Evolutionary conservation across 805 yeast genomes (phyloP), one percentile per base, ranked within the genome.

Genomic region (Candida silvatica): DNA sequence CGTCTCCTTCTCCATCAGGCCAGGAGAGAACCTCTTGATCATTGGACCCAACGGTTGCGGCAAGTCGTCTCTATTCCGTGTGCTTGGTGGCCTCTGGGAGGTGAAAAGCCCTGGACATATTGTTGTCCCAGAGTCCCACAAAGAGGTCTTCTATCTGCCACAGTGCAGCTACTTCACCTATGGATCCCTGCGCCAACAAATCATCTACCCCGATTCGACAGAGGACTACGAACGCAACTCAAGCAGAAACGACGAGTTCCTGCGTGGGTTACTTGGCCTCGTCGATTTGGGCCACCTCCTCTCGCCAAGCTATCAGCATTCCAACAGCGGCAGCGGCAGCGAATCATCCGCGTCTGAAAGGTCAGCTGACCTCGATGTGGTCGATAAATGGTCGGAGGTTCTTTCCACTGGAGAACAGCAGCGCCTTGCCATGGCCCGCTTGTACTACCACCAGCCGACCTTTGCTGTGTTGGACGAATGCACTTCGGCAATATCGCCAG

Each of bases 41-140:
- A 87, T 90, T 7, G 97, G 97, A 0, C 97, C 97, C 11, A 88
- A 88, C 52, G 97, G 97, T 1, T 83, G 95, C 43, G 97, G 97
- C 19, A 88, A 88, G 59, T 87, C 96, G 0, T 88, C 97, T 0
- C 62, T 88, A 38, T 88, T 88, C 57, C 72, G 97, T 52, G 74
- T 88, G 49, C 68, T 88, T 31, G 96, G 97, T 37, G 96, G 96
- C 0, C 66, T 88, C 45, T 88, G 97, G 97, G 94, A 92, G 3
- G 78, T 87, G 16, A 64, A 69, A 30, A 56, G 61, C 9, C 63
- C 66, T 1, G 79, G 79, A 9, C 54, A 59, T 17, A 68, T 84
- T 27, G 69, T 69, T 5, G 73, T 83, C 19, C 94, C 94, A 5
- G 66, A 67, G 28, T 62, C 72, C 3, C 71, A 72, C 47, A 74